Evolutionary conservation across 345 rosid species (phyloP).

Genomic region (Pugionium dolabratum): DNA sequence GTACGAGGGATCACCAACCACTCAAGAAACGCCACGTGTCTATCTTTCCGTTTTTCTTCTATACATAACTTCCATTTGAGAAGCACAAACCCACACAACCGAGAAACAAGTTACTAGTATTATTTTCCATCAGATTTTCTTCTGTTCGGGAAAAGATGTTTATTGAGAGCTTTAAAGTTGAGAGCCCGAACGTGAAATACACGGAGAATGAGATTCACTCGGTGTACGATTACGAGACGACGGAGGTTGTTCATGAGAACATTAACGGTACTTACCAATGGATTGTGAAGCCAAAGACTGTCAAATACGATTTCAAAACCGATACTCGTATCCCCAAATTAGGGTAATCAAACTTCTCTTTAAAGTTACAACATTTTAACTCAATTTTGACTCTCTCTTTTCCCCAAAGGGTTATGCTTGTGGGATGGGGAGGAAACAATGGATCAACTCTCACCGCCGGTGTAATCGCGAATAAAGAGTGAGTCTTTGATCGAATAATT

Average conservation of each 20-base stretch:
- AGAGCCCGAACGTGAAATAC: constrained; percentile 83
- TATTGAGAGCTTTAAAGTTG: constrained; percentile 84
- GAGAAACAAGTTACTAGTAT: not conserved
- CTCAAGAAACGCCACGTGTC: constrained; percentile 5
- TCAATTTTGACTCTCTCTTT: constrained; percentile 22
- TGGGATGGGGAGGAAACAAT: constrained; percentile 99
- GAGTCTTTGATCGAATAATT: constrained; percentile 37
- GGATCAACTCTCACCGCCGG: constrained; percentile 90
- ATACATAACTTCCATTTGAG: not conserved
- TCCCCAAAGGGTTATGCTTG: constrained; percentile 79
- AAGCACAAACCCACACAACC: constrained; percentile 18
- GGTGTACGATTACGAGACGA: constrained; percentile 83
- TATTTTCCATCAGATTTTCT: too few relatives aligned
- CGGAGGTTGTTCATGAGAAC: constrained; percentile 89
- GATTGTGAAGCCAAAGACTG: constrained; percentile 85
- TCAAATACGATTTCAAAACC: constrained; percentile 87
- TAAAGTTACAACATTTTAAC: too few relatives aligned
- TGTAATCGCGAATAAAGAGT: constrained; percentile 90
- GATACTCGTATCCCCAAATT: constrained; percentile 78
- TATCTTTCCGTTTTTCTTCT: not conserved
- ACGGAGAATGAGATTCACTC: constrained; percentile 76
- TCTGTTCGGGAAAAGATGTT: constrained; percentile 48
- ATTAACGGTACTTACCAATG: constrained; percentile 77
- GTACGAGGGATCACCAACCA: constrained; percentile 5
- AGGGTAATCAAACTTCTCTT: constrained; percentile 43